Percentiles rank a stretch among this genome's conserved stretches.
Conservation (phyloP, 2,329 filamentous ascomycete genomes). For the Endoconidiophora polonica region DNA sequence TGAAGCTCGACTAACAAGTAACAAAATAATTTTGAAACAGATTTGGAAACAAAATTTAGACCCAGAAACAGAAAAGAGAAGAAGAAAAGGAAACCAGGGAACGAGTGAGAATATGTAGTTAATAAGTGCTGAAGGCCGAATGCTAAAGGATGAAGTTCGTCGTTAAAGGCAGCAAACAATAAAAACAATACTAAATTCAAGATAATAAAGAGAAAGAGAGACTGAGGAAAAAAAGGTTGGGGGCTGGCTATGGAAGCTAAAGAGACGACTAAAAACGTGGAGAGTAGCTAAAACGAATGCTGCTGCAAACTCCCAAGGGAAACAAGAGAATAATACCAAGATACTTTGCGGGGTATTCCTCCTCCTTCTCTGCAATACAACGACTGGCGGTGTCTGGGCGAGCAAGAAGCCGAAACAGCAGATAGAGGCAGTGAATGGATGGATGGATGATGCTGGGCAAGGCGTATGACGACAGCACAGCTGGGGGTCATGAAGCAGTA, state of each 20-base stretch:
- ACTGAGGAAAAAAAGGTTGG: not conserved
- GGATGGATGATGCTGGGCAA: no score
- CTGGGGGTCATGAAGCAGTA: not conserved
- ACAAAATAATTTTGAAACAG: not conserved
- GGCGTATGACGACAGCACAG: conserved; percentile 2
- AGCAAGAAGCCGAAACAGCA: not conserved
- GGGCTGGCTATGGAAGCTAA: not conserved
- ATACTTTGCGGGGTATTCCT: not conserved
- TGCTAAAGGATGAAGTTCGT: no score
- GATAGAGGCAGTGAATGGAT: not conserved
- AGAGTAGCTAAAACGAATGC: no score
- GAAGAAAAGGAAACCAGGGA: not conserved
- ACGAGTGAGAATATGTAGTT: conserved; percentile 1
- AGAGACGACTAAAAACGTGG: not conserved
- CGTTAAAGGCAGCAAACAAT: not conserved
- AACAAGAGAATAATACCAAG: no score
- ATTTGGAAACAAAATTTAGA: not conserved
- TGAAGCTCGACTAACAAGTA: not conserved
- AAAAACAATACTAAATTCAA: not conserved
- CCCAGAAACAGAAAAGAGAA: not conserved
- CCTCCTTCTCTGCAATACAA: no score
- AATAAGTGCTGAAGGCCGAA: not conserved
- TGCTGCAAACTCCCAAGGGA: no score
- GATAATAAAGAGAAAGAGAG: not conserved
- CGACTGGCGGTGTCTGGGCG: not conserved